phyloP scores from a whole-genome alignment of 352 stramenopile genomes.

The Phytophthora colocasiae region DNA sequence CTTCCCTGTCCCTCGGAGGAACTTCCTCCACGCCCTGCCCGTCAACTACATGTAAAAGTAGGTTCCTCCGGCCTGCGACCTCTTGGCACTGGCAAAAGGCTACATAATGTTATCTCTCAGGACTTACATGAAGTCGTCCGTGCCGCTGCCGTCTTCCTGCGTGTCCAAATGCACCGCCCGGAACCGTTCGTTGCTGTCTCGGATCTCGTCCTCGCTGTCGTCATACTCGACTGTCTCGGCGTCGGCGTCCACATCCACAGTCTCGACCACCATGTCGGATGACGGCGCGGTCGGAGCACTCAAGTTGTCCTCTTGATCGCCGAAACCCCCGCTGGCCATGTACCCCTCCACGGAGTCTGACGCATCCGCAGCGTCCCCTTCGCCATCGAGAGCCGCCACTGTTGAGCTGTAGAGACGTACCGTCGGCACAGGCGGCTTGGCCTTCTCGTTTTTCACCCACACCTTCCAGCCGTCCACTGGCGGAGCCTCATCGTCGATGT shows the following conservation, averaged over 20 bases:
- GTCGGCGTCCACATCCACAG: constrained; percentile 71
- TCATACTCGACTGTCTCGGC: constrained; percentile 90
- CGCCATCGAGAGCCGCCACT: constrained; percentile 45
- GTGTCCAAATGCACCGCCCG: constrained; percentile 89
- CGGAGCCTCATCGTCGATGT: constrained; percentile 82
- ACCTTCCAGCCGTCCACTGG: constrained; percentile 86
- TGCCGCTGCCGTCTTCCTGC: constrained; percentile 75
- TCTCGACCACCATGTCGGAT: constrained; percentile 44
- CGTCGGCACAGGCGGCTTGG: constrained; percentile 60
- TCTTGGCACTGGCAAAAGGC: constrained; percentile 27
- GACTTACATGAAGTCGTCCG: constrained; percentile 84
- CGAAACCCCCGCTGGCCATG: constrained; percentile 31
- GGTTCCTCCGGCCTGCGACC: constrained; percentile 11
- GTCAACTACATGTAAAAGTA: constrained; percentile 9
- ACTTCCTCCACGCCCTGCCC: constrained; percentile 8
- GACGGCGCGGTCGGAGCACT: constrained; percentile 32
- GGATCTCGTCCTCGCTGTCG: constrained; percentile 91
- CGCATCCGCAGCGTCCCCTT: constrained; percentile 68
- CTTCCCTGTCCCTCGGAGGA: neutral
- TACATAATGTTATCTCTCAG: constrained; percentile 43
- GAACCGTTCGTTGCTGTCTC: constrained; percentile 91
- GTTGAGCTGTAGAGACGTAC: constrained; percentile 80
- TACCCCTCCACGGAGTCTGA: constrained; percentile 81
- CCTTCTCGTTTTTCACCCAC: constrained; percentile 90
- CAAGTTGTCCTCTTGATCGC: constrained; percentile 22